Conservation (phyloP, 331 rosid genomes). For the Malus hybrid region DNA sequence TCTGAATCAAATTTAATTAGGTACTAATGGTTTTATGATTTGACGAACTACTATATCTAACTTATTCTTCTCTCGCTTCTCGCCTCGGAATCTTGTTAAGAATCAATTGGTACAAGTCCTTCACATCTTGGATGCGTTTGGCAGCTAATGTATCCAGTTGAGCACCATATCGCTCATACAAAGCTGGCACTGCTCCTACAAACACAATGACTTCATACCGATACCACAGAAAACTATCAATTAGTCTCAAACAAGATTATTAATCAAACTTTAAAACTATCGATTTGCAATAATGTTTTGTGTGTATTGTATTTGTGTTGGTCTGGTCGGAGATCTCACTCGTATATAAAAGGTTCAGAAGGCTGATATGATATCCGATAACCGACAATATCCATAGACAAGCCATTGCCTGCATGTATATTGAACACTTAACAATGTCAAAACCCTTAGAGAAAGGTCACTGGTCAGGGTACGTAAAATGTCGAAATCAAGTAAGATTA, state of each 20-base stretch:
- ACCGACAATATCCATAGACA: slow-evolving; percentile 46
- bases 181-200: slow-evolving; percentile 31
- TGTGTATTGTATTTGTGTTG: background rate
- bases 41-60: background rate
- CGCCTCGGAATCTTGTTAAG: slow-evolving; percentile 58
- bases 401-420: slow-evolving; percentile 32
- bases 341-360: slow-evolving; percentile 35
- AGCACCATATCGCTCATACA: slow-evolving; percentile 50
- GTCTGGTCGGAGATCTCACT: slow-evolving; percentile 21
- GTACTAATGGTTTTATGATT: background rate
- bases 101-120: slow-evolving; percentile 32
- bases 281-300: background rate
- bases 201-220: slow-evolving; percentile 33
- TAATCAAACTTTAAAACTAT: no score
- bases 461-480: no score
- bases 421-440: slow-evolving; percentile 3
- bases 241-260: background rate
- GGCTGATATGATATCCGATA: slow-evolving; percentile 33
- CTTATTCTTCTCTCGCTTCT: slow-evolving; percentile 31
- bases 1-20: background rate
- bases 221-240: background rate
- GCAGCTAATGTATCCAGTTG: slow-evolving; percentile 46
- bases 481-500: background rate
- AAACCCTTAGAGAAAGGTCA: background rate
- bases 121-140: slow-evolving; percentile 40